Evolutionary conservation across 768 basidiomycete genomes (phyloP), one percentile per base, ranked within the genome.

Genomic region (Leccinum uliginosum): DNA sequence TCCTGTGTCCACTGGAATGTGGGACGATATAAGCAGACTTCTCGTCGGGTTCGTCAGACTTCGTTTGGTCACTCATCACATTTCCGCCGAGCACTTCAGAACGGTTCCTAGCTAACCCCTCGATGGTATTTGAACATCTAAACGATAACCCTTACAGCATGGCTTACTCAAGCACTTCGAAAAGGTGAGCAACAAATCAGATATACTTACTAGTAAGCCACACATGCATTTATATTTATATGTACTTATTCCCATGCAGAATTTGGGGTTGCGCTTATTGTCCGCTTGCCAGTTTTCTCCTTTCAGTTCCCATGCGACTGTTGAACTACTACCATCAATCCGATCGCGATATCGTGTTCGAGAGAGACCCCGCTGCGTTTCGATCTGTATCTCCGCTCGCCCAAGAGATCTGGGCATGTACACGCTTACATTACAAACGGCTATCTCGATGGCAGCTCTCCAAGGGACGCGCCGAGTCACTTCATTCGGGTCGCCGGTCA

Each of bases 1-100:
- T 1, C 24, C 58, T 54, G 24, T 60, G 53, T 19, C 14, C 23
- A 61, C 48, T 40, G 48, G 59, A 50, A 51, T 12, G 6, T 3
- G 6, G 8, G 8, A n/a, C 6, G 7, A 43, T 57, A 47, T 56
- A 60, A 60, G 15, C 8, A 1, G 3, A 26, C 15, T 3, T 3
- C 17, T 51, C 11, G 3, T 50, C 6, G 10, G 19, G n/a, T 12
- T 4, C 1, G 5, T n/a, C 3, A 12, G 6, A 4, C 3, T 21
- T 8, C 3, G 7, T 48, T n/a, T 29, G 9, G 7, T 46, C 17
- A 43, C 40, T 24, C 8, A 46, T 24, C 7, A 14, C 15, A 23
- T 12, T 1, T 24, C 45, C 10, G 21, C 21, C 17, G 23, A 15
- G 19, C 23, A 3, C 21, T 23, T 14, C 34, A 35, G 7, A 35